phyloP scores from a whole-genome alignment of 2,329 filamentous ascomycete species.

The Catunica adiposa region DNA sequence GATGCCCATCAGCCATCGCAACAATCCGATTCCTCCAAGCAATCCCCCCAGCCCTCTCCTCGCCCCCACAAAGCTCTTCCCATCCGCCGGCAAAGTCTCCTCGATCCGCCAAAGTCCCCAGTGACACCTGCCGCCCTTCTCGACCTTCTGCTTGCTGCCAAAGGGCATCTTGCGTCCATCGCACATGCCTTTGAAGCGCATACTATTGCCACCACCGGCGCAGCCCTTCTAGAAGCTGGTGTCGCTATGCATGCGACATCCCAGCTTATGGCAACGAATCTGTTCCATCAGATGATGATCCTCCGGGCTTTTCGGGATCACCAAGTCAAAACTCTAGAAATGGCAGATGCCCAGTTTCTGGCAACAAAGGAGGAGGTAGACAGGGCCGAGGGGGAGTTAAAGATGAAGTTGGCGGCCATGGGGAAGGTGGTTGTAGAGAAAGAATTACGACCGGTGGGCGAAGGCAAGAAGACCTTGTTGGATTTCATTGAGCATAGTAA shows the following conservation, averaged over 20 bases:
- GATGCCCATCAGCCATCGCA: not conserved
- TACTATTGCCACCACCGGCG: conserved; percentile 64
- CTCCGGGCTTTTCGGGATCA: conserved; percentile 34
- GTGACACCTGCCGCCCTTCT: conserved; percentile 56
- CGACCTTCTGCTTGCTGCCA: conserved; percentile 68
- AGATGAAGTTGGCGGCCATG: conserved; percentile 49
- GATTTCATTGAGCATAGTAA: conserved; percentile 63
- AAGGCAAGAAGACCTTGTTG: conserved; percentile 45
- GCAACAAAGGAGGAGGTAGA: conserved; percentile 49
- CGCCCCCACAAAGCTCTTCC: not conserved
- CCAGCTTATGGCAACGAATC: conserved; percentile 47
- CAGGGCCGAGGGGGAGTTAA: conserved; percentile 45
- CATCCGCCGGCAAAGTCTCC: conserved; percentile 10
- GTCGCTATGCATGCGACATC: conserved; percentile 56
- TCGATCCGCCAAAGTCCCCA: conserved; percentile 4
- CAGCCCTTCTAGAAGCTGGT: conserved; percentile 60
- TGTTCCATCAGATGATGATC: conserved; percentile 38
- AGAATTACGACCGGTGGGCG: conserved; percentile 41
- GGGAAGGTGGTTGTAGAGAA: conserved; percentile 47
- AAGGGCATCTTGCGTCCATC: conserved; percentile 73
- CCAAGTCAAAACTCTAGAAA: conserved; percentile 39
- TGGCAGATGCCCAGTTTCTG: conserved; percentile 42
- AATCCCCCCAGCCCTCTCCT: not conserved
- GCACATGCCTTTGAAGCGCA: conserved; percentile 71
- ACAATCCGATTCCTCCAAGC: not conserved